Evolutionary conservation across 768 basidiomycete species (phyloP).

Genomic region (Suillus weaverae): DNA sequence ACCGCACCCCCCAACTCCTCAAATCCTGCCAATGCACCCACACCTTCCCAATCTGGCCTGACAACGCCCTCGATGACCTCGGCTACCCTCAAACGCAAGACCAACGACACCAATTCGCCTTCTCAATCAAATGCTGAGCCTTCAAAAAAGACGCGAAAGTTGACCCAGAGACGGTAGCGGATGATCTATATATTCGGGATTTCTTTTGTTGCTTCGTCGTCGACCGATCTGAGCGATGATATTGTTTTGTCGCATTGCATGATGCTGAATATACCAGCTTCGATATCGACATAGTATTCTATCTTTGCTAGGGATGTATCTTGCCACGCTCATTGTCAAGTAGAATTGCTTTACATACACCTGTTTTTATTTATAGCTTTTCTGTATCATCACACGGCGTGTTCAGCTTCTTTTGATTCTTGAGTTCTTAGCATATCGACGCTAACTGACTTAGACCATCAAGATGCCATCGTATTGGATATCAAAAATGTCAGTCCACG

Average conservation of each 20-base stretch:
- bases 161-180: slow-evolving; percentile 40
- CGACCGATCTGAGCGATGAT: slow-evolving; percentile 1
- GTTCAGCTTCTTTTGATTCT: not conserved
- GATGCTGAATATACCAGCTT: slow-evolving; percentile 7
- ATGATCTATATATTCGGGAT: slow-evolving; percentile 27
- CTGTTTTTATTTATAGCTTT: slow-evolving; percentile 36
- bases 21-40: slow-evolving; percentile 37
- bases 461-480: not conserved
- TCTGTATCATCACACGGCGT: slow-evolving; percentile 31
- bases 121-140: slow-evolving; percentile 48
- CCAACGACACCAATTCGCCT: slow-evolving; percentile 48
- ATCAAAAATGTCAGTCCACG: slow-evolving; percentile 5
- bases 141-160: slow-evolving; percentile 56
- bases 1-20: slow-evolving; percentile 31
- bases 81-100: slow-evolving; percentile 59
- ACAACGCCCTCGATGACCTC: slow-evolving; percentile 48
- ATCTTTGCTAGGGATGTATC: slow-evolving; percentile 27
- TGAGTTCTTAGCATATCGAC: not conserved
- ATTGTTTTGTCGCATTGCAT: slow-evolving; percentile 14
- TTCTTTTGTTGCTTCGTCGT: slow-evolving; percentile 13
- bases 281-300: slow-evolving; percentile 22
- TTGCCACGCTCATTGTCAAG: slow-evolving; percentile 17
- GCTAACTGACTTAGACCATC: not conserved
- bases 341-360: slow-evolving; percentile 22
- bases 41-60: slow-evolving; percentile 42